Base-by-base conservation (phyloP, 83 land plant genomes). In the Diphasiastrum complanatum region DNA sequence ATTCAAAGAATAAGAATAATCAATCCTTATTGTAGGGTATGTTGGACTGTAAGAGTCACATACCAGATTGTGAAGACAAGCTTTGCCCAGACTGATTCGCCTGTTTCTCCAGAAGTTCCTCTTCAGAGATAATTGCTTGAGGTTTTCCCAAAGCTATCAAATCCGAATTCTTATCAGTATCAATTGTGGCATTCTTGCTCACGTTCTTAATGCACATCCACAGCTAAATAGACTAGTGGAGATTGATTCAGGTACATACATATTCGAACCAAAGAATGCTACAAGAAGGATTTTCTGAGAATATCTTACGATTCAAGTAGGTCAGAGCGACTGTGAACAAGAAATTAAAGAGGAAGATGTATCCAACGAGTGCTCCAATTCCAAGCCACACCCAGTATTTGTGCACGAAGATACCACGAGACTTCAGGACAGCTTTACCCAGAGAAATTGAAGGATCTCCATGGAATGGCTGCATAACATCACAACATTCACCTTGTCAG, bases 361-460 rank as follows among this genome's bases (percentile, higher is more conserved):
- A 80, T 40, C 80, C 83, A 20, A 64, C 1, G 25, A 68, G 40
- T 1, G 73, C 83, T 29, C 63, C 80, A 8, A 56, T 41, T 27
- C 80, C 73, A 5, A 80, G 22, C 83, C 83, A 80, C 29, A 63
- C 75, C 83, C 83, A 80, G 63, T 76, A 60, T 3, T 70, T 61
- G 0, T 68, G 24, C 0, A 76, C 33, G 38, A 76, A 80, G 20
- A 76, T 38, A 2, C 76, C 83, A n/a, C 74, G 72, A 12, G 76
- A 58, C 33, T 76, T 62, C 56, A 76, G 20, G 14, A 80, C 64
- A 25, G 6, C n/a, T 34, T 50, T 61, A 10, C 82, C 82, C 74
- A 1, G 33, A 66, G 10, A 75, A 58, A 58, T 45, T 67, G 2
- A 61, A 20, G 51, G 45, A 66, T 32, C 71, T 35, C 78, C 75